phyloP scores from a whole-genome alignment of 306 rosid species.

The Quercus bicolor region DNA sequence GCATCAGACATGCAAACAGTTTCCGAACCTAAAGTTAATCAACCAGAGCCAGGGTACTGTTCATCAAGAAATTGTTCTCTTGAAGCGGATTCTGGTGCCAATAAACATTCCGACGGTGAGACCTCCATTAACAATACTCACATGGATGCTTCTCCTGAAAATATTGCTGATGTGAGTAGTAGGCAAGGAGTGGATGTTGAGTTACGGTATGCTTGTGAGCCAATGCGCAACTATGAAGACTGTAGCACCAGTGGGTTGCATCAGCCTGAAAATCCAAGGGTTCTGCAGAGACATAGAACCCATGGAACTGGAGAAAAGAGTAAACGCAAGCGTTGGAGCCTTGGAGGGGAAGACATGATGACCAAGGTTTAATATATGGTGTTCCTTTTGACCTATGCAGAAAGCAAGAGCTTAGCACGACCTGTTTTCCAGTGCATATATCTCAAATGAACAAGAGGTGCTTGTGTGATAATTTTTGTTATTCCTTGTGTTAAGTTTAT shows the following conservation, averaged over 20 bases:
- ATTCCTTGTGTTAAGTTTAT: conserved; percentile 10
- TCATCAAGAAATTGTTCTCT: conserved; percentile 62
- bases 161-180: conserved; percentile 66
- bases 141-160: conserved; percentile 69
- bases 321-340: conserved; percentile 88
- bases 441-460: conserved; percentile 74
- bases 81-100: conserved; percentile 55
- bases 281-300: conserved; percentile 52
- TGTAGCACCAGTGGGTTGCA: conserved; percentile 93
- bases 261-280: conserved; percentile 51
- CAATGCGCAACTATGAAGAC: conserved; percentile 59
- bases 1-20: conserved; percentile 44
- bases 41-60: conserved; percentile 42
- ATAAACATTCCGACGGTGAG: conserved; percentile 82
- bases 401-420: conserved; percentile 54
- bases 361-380: conserved; percentile 38
- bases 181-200: conserved; percentile 59
- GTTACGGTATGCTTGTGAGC: conserved; percentile 62
- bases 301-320: conserved; percentile 68
- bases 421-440: conserved; percentile 21
- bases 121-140: conserved; percentile 60
- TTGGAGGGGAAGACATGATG: conserved; percentile 63
- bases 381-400: conserved; percentile 44
- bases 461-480: conserved; percentile 14
- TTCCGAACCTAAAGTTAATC: conserved; percentile 55